A percentile compares a stretch with the other conserved stretches of the same genome.
These are phyloP conservation scores for Syncephalis plumigaleata DNA, from an alignment of 371 early-diverging fungal species.

Conservation along the genomic window DNA sequence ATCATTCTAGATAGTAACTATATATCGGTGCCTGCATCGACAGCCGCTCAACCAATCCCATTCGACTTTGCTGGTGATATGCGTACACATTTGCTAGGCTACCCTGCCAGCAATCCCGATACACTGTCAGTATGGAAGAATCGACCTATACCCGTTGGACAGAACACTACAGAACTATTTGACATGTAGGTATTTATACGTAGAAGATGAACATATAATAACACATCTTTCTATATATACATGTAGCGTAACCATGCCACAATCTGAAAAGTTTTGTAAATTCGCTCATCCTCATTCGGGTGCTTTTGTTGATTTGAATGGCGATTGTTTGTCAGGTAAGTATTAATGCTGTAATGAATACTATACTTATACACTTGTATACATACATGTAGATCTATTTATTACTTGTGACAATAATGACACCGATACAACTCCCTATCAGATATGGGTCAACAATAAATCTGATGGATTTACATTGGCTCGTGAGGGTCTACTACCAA, in stretches of 20 bases:
- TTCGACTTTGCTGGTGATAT: conserved; percentile 67
- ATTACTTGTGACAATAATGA: conserved; percentile 42
- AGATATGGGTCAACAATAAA: conserved; percentile 60
- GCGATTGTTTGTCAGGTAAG: conserved; percentile 70
- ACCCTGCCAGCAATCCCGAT: conserved; percentile 17
- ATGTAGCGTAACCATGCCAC: conserved; percentile 10
- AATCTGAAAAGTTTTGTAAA: conserved; percentile 27
- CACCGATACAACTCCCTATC: conserved; percentile 23
- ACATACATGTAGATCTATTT: conserved; percentile 42
- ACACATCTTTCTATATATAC: background rate
- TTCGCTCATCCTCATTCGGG: conserved; percentile 68
- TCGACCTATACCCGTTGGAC: conserved; percentile 5
- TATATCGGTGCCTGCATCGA: conserved; percentile 30
- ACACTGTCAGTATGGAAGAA: conserved; percentile 37
- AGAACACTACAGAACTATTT: conserved; percentile 6
- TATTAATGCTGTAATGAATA: background rate
- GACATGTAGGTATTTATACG: conserved; percentile 8
- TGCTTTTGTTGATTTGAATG: conserved; percentile 80
- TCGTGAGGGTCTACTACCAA: conserved; percentile 35
- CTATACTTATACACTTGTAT: background rate
- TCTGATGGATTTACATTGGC: conserved; percentile 38
- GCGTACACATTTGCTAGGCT: conserved; percentile 62
- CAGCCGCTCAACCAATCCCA: conserved; percentile 49
- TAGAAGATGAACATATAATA: background rate
- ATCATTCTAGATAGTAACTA: conserved; percentile 15